phyloP scores from a whole-genome alignment of 192 early-diverging fungal genomes.

The Lobulomyces angularis region DNA sequence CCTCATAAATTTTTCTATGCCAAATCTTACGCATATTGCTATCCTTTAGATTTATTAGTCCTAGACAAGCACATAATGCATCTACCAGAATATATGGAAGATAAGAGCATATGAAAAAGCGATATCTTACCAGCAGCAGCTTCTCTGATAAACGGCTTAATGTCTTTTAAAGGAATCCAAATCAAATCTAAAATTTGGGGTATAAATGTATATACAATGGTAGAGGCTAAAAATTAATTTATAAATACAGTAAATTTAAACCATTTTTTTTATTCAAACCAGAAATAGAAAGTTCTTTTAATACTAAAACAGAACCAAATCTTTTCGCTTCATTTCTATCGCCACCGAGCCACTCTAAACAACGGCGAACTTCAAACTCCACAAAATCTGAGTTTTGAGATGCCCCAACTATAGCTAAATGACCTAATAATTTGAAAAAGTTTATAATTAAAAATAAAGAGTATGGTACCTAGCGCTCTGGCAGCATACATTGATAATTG shows the following conservation, averaged over 20 bases:
- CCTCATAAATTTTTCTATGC: background rate
- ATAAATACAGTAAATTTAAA: no score
- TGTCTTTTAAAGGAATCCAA: slow-evolving; percentile 57
- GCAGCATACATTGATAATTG: background rate
- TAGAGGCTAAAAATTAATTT: no score
- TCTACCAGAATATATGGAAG: slow-evolving; percentile 58
- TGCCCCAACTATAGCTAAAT: slow-evolving; percentile 25
- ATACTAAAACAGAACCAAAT: slow-evolving; percentile 68
- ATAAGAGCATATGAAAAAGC: slow-evolving; percentile 50
- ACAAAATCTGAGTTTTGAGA: slow-evolving; percentile 69
- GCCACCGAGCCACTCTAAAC: slow-evolving; percentile 75
- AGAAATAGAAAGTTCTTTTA: slow-evolving; percentile 59
- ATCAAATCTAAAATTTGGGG: slow-evolving; percentile 50
- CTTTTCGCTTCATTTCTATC: slow-evolving; percentile 65
- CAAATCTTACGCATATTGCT: background rate
- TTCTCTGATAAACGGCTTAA: slow-evolving; percentile 43
- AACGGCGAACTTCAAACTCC: slow-evolving; percentile 69
- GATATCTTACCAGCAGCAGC: slow-evolving; percentile 57
- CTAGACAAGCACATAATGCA: background rate
- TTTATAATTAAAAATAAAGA: slow-evolving; percentile 1
- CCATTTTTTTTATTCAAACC: no score
- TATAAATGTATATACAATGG: slow-evolving; percentile 54
- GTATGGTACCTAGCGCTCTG: slow-evolving; percentile 8
- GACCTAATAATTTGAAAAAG: background rate
- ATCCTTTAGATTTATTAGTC: slow-evolving; percentile 11